These are phyloP conservation scores for Trichoderma asperellum DNA, from an alignment of 2,329 filamentous ascomycete genomes.

Conservation along the genomic window DNA sequence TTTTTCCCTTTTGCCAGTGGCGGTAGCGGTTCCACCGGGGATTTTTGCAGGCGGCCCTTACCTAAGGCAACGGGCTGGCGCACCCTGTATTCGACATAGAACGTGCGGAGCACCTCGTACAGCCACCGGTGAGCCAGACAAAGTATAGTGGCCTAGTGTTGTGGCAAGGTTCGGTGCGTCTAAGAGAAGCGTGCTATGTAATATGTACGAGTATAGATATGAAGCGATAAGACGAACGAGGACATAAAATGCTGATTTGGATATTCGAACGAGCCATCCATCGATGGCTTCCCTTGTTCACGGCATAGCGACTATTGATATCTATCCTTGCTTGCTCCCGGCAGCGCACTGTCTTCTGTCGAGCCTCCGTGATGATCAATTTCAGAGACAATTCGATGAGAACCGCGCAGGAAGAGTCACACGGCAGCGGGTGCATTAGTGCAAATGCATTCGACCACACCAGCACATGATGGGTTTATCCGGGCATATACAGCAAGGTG, in stretches of 20 bases:
- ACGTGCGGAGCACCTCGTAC: slow-evolving; percentile 11
- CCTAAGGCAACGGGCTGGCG: neutral
- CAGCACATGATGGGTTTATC: slow-evolving; percentile 7
- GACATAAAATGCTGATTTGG: neutral
- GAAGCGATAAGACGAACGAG: neutral
- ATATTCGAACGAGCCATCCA: neutral
- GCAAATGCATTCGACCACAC: slow-evolving; percentile 5
- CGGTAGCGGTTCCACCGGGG: neutral
- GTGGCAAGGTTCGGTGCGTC: neutral
- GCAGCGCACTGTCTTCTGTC: neutral
- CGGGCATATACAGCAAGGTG: neutral
- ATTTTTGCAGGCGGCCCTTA: neutral
- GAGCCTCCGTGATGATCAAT: neutral
- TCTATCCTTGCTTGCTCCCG: neutral
- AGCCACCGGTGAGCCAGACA: neutral
- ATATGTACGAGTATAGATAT: neutral
- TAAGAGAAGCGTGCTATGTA: neutral
- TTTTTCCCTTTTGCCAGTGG: neutral
- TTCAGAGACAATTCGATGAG: neutral
- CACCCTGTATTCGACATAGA: neutral
- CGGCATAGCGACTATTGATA: neutral
- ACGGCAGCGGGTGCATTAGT: slow-evolving; percentile 26
- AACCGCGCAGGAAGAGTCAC: slow-evolving; percentile 9
- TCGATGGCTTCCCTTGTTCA: neutral
- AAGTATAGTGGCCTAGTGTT: neutral